Conservation (phyloP, 495 filamentous ascomycete genomes). For the Hyaloscypha bicolor region DNA sequence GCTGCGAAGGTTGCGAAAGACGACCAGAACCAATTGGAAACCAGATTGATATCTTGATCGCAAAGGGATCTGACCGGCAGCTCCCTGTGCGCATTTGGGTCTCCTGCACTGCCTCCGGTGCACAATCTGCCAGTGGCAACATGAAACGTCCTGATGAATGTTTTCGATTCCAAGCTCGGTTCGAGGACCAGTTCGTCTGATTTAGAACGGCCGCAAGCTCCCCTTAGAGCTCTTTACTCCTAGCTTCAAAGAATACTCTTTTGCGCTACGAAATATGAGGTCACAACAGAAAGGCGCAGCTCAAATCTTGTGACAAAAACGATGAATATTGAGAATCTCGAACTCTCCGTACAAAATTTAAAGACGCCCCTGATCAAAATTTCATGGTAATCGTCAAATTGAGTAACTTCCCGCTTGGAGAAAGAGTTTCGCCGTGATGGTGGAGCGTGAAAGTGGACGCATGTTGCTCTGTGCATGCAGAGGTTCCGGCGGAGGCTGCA, state of each 20-base stretch:
- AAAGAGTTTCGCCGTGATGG: neutral
- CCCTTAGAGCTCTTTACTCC: neutral
- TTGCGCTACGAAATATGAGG: too few relatives aligned
- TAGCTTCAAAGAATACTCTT: neutral
- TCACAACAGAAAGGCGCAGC: too few relatives aligned
- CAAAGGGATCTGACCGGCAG: neutral
- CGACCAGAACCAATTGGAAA: neutral
- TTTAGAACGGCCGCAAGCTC: neutral
- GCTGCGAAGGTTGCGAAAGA: neutral
- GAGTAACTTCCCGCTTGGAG: neutral
- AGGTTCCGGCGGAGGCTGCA: neutral
- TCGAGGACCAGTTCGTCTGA: slow-evolving; percentile 2
- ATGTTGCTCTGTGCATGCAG: neutral
- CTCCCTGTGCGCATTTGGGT: neutral
- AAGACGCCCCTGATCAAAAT: neutral
- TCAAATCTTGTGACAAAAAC: too few relatives aligned
- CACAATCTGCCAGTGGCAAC: neutral
- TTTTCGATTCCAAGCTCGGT: neutral
- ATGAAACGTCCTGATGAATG: neutral
- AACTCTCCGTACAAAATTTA: neutral
- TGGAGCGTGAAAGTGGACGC: neutral
- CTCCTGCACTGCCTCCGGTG: neutral
- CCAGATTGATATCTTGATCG: neutral
- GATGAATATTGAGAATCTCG: too few relatives aligned
- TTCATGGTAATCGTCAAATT: neutral